These are phyloP conservation scores for Corchorus capsularis DNA, from an alignment of 345 rosid genomes.

Conservation along the genomic window DNA sequence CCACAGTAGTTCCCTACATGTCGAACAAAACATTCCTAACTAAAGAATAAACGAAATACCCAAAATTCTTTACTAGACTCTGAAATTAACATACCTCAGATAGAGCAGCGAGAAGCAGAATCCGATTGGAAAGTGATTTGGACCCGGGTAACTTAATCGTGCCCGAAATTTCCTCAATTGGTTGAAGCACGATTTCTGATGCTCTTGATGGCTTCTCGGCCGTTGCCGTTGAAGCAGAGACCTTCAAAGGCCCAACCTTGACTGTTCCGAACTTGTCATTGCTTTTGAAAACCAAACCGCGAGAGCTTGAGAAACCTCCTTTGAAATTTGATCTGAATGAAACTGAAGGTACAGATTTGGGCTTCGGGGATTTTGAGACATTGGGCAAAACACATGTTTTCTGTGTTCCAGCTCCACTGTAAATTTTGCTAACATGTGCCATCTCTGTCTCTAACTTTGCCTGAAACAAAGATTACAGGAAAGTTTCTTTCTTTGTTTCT, in stretches of 20 bases:
- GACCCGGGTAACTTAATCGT: slow-evolving; percentile 87
- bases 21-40: not conserved
- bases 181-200: slow-evolving; percentile 77
- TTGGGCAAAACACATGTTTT: slow-evolving; percentile 31
- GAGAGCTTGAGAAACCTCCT: slow-evolving; percentile 29
- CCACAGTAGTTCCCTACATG: slow-evolving; percentile 79
- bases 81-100: slow-evolving; percentile 57
- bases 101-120: slow-evolving; percentile 91
- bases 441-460: slow-evolving; percentile 23
- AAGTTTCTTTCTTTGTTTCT: not conserved
- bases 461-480: not conserved
- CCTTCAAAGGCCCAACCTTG: slow-evolving; percentile 34
- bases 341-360: slow-evolving; percentile 33
- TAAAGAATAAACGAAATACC: not conserved
- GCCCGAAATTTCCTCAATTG: slow-evolving; percentile 84
- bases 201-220: slow-evolving; percentile 66
- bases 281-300: slow-evolving; percentile 36
- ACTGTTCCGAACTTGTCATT: slow-evolving; percentile 16
- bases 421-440: slow-evolving; percentile 65
- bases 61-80: not conserved
- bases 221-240: slow-evolving; percentile 57
- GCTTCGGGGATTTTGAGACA: slow-evolving; percentile 31
- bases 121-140: slow-evolving; percentile 88
- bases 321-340: slow-evolving; percentile 41
- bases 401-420: slow-evolving; percentile 44